These are phyloP conservation scores for Nemania diffusa DNA, from an alignment of 2,329 filamentous ascomycete genomes.

Conservation along the genomic window DNA sequence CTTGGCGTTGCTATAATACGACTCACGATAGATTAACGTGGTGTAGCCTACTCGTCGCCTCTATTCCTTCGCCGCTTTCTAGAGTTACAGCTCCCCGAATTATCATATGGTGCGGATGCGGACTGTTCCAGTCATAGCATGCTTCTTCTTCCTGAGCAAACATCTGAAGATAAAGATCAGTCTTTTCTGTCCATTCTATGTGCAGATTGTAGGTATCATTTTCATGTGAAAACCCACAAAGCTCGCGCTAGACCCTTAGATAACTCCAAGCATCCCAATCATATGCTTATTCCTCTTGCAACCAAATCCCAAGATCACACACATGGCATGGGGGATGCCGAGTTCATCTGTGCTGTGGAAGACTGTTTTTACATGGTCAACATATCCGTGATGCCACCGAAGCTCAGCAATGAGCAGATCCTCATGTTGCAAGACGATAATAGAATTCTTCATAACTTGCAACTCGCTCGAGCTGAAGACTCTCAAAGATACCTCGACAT, in stretches of 20 bases:
- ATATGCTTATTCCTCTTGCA: conserved; percentile 44
- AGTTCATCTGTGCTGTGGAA: conserved; percentile 44
- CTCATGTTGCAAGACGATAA: conserved; percentile 57
- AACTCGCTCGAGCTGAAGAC: conserved; percentile 55
- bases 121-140: conserved; percentile 45
- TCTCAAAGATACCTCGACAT: conserved; percentile 60
- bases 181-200: conserved; percentile 46
- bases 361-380: conserved; percentile 57
- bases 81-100: conserved; percentile 37
- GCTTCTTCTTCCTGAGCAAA: conserved; percentile 39
- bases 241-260: conserved; percentile 22
- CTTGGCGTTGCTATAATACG: neutral
- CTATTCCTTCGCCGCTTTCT: conserved; percentile 44
- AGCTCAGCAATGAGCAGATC: conserved; percentile 57
- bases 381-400: conserved; percentile 57
- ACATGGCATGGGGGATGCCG: conserved; percentile 34
- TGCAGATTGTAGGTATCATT: conserved; percentile 45
- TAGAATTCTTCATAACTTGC: conserved; percentile 56
- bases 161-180: conserved; percentile 25
- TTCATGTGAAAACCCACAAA: conserved; percentile 43
- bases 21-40: conserved; percentile 21
- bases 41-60: conserved; percentile 47
- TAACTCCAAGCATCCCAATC: conserved; percentile 38
- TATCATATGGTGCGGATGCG: conserved; percentile 23
- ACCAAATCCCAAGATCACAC: neutral